A percentile compares a stretch with the other conserved stretches of the same genome.
phyloP scores from a whole-genome alignment of 2,329 filamentous ascomycete species.

The Leptographium radiaticola region DNA sequence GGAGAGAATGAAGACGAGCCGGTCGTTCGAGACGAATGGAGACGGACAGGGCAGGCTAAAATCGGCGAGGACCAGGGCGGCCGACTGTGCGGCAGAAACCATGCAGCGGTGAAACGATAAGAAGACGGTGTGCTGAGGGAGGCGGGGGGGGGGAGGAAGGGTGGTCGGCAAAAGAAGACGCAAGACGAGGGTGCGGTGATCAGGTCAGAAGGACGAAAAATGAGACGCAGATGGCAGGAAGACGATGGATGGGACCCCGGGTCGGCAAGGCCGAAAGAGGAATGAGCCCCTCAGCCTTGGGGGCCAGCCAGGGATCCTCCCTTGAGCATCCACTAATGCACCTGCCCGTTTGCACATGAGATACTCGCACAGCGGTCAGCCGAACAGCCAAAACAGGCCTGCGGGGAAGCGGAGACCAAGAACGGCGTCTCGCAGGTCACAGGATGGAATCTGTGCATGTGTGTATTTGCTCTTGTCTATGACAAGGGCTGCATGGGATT shows the following conservation, averaged over 20 bases:
- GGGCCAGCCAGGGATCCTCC: neutral
- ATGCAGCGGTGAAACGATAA: neutral
- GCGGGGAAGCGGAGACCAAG: neutral
- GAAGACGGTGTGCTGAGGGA: no score
- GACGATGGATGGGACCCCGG: neutral
- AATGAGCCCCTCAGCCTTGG: constrained; percentile 1
- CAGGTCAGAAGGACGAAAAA: neutral
- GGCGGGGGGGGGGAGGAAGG: neutral
- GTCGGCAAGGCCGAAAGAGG: neutral
- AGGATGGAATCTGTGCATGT: neutral
- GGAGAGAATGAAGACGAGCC: no score
- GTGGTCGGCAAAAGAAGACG: neutral
- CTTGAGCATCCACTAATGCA: neutral
- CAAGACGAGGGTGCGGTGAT: neutral
- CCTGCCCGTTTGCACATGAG: neutral
- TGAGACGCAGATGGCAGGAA: neutral
- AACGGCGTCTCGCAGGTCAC: neutral
- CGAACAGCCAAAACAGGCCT: neutral
- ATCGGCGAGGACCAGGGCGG: no score
- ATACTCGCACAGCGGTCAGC: no score
- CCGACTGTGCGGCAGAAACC: neutral
- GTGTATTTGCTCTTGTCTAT: neutral
- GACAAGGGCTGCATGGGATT: no score
- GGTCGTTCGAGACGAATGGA: no score
- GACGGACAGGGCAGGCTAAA: no score